phyloP scores from a whole-genome alignment of 345 rosid species.

The Bruguiera parviflora region DNA sequence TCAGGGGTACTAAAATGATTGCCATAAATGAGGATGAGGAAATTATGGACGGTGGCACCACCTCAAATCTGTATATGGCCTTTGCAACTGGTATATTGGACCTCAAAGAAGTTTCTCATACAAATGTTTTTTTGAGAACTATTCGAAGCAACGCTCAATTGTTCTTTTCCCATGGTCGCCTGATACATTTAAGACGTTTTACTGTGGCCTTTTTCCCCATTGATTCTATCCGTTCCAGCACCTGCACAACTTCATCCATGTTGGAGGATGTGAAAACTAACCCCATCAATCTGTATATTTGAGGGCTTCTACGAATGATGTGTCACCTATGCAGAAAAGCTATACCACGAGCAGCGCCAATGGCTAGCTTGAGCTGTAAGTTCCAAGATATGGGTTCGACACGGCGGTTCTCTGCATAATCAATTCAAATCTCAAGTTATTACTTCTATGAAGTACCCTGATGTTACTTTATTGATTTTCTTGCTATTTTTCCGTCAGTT shows the following conservation, averaged over 20 bases:
- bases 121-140: too few species aligned
- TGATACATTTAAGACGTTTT: neutral
- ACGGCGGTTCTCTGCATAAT: conserved; percentile 37
- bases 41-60: too few species aligned
- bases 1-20: too few species aligned
- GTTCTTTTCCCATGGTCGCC: too few species aligned
- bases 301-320: conserved; percentile 78
- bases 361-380: conserved; percentile 56
- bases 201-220: conserved; percentile 25
- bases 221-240: conserved; percentile 46
- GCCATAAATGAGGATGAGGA: too few species aligned
- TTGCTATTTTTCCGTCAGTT: conserved; percentile 7
- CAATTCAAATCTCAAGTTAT: conserved; percentile 3
- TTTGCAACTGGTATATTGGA: too few species aligned
- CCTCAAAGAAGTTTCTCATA: too few species aligned
- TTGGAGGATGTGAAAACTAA: conserved; percentile 30
- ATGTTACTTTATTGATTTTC: neutral
- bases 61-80: too few species aligned
- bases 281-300: conserved; percentile 70
- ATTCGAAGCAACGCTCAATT: too few species aligned
- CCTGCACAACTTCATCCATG: conserved; percentile 49
- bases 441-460: neutral
- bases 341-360: conserved; percentile 79
- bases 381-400: conserved; percentile 80
- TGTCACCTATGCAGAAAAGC: conserved; percentile 64